phyloP scores from a whole-genome alignment of 2,329 filamentous ascomycete species.

The Epichloe hybrida region DNA sequence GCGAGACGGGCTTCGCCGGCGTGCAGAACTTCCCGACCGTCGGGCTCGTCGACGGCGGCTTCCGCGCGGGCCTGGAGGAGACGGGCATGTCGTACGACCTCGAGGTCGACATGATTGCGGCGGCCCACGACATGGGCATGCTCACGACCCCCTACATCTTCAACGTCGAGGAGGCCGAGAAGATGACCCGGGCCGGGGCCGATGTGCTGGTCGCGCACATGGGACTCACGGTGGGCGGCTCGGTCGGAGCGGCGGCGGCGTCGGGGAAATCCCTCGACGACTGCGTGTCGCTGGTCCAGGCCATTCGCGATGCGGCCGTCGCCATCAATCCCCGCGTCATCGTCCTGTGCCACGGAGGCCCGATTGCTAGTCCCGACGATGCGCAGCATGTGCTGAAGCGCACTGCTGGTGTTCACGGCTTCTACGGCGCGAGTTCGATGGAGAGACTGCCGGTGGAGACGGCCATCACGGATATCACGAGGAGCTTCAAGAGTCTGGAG shows the following conservation, averaged over 20 bases:
- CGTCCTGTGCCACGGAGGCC: slow-evolving; percentile 55
- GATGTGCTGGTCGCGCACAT: slow-evolving; percentile 57
- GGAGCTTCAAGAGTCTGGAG: slow-evolving; percentile 6
- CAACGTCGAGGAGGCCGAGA: slow-evolving; percentile 42
- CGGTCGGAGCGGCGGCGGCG: slow-evolving; percentile 41
- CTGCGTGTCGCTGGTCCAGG: slow-evolving; percentile 47
- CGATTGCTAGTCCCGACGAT: slow-evolving; percentile 50
- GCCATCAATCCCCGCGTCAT: slow-evolving; percentile 39
- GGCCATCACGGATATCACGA: slow-evolving; percentile 39
- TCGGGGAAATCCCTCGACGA: slow-evolving; percentile 50
- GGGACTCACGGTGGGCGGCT: slow-evolving; percentile 51
- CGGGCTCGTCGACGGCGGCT: slow-evolving; percentile 54
- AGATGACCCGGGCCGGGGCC: slow-evolving; percentile 51
- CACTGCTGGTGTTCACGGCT: slow-evolving; percentile 52
- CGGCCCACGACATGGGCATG: slow-evolving; percentile 45
- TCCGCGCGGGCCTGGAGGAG: slow-evolving; percentile 55
- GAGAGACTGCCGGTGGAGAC: slow-evolving; percentile 54
- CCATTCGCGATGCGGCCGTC: slow-evolving; percentile 47
- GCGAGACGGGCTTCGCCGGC: slow-evolving; percentile 50
- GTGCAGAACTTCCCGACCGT: slow-evolving; percentile 66
- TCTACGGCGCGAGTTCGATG: slow-evolving; percentile 59
- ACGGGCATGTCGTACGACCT: slow-evolving; percentile 56
- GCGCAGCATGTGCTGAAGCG: slow-evolving; percentile 47
- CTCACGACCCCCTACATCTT: slow-evolving; percentile 62
- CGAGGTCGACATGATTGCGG: slow-evolving; percentile 52